Conservation (phyloP, 2,329 filamentous ascomycete genomes). For the Lizonia empirigonia region DNA sequence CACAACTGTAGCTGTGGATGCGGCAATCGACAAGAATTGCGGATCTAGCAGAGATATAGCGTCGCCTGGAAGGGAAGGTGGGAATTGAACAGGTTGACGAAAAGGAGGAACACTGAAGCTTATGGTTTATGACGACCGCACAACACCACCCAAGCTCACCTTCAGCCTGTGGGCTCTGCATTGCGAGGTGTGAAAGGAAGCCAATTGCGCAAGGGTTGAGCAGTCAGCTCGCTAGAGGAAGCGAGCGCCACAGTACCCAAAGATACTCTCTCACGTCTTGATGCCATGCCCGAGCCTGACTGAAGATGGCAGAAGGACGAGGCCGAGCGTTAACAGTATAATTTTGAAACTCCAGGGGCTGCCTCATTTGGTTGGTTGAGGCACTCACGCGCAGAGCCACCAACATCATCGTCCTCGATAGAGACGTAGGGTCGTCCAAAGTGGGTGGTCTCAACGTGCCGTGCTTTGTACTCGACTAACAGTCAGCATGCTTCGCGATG, state of each 20-base stretch:
- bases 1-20: neutral
- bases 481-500: neutral
- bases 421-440: neutral
- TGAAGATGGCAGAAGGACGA: neutral
- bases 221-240: conserved; percentile 6
- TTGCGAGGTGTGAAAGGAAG: neutral
- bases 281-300: neutral
- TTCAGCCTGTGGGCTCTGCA: conserved; percentile 6
- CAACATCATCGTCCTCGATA: neutral
- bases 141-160: conserved; percentile 9
- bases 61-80: neutral
- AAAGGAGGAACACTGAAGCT: neutral
- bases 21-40: neutral
- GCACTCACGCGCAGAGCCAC: neutral
- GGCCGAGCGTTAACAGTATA: neutral
- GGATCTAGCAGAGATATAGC: neutral
- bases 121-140: neutral
- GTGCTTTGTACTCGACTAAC: neutral
- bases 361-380: neutral
- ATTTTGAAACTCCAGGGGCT: neutral
- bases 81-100: no score
- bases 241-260: conserved; percentile 6
- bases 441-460: neutral
- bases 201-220: conserved; percentile 6
- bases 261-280: neutral